Base-by-base conservation (phyloP, 108 stramenopile genomes). In the Pelagomonas calceolata region DNA sequence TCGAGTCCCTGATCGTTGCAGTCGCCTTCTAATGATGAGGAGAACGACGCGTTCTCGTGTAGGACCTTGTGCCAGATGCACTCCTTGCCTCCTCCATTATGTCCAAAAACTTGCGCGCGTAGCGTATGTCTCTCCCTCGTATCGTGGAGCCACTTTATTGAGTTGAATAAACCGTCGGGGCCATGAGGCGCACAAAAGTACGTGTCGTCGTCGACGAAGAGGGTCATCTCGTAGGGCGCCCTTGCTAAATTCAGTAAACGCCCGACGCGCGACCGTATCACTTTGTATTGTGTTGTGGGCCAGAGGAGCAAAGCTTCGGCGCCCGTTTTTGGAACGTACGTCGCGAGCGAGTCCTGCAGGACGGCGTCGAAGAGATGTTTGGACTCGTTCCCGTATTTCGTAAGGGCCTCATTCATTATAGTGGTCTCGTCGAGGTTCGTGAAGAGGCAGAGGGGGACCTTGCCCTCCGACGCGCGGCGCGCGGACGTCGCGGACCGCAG, bases 161-260 rank as follows among this genome's bases (percentile, higher is more conserved):
- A 12, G 9, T 5, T 12, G 39, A 43, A 43, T 10, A 43, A 43
- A 43, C 39, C 5, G 9, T 43, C 39, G 39, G 39, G 39, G 9
- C 39, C 9, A 5, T 5, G 9, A 12, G 9, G 9, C 9, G 9
- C 39, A 26, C 51, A 60, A 12, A 60, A 60, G 51, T 9, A 60
- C 21, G 51, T 60, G 51, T 60, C 51, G 51, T 60, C 51, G 51
- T 60, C 51, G 51, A 60, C 51, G 51, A 60, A 60, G 51, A 60
- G 51, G 7, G 51, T 60, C 21, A 60, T 17, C 21, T 60, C 26
- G 7, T 1, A 60, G 51, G 51, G 51, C 51, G 1, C 10, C 21
- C 26, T 4, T 12, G 51, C 51, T 17, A 60, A 26, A 26, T 60
- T 60, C 21, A 26, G 21, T 3, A 60, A 1, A 26, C 51, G 51